Evolutionary conservation across 139 green algal genomes (phyloP).

Genomic region (Chlamydomonas eustigma): DNA sequence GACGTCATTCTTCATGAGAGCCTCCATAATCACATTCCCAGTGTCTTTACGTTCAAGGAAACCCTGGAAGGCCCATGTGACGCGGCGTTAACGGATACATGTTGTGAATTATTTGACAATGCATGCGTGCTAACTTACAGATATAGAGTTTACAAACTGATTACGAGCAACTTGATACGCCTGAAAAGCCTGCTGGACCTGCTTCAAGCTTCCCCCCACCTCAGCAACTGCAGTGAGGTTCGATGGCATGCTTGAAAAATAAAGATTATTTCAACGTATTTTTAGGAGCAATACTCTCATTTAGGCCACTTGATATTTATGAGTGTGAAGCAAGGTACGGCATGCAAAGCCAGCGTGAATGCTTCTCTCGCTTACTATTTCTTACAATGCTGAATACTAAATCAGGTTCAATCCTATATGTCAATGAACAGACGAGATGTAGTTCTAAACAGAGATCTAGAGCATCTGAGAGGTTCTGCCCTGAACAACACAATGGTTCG

Average conservation of each 20-base stretch:
- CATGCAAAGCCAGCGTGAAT: too few relatives aligned
- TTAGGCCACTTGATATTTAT: too few relatives aligned
- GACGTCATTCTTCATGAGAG: slow-evolving; percentile 43
- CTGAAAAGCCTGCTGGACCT: slow-evolving; percentile 39
- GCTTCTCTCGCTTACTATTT: too few relatives aligned
- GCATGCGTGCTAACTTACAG: slow-evolving; percentile 23
- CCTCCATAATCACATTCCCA: slow-evolving; percentile 34
- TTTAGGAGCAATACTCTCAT: not conserved
- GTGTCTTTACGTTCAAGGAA: slow-evolving; percentile 30
- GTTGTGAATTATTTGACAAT: too few relatives aligned
- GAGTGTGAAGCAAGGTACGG: too few relatives aligned
- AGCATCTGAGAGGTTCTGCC: too few relatives aligned
- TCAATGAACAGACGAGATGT: too few relatives aligned
- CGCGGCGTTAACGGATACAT: too few relatives aligned
- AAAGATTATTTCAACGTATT: slow-evolving; percentile 4
- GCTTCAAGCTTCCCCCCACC: slow-evolving; percentile 30
- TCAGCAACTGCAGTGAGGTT: slow-evolving; percentile 16
- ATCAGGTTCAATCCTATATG: too few relatives aligned
- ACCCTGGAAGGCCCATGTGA: slow-evolving; percentile 24
- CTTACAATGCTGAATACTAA: too few relatives aligned
- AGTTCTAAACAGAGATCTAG: too few relatives aligned
- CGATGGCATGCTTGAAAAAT: not conserved
- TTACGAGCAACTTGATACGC: slow-evolving; percentile 35
- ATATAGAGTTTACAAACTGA: slow-evolving; percentile 28
- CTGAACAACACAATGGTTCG: too few relatives aligned